phyloP scores from a whole-genome alignment of 306 rosid species.

The Fragaria nilgerrensis region DNA sequence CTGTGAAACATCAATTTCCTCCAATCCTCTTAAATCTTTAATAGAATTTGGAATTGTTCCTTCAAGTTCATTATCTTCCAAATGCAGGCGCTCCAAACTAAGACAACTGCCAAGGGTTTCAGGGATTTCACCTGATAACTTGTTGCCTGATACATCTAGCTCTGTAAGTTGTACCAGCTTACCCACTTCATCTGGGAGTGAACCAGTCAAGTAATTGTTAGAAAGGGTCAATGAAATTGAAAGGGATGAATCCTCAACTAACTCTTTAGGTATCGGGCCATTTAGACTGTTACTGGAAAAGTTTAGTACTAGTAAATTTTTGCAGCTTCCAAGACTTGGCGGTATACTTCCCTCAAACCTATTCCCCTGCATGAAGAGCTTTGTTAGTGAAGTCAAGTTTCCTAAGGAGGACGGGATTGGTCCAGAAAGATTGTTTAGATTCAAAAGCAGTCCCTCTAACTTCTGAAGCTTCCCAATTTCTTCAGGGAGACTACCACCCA shows the following conservation, averaged over 20 bases:
- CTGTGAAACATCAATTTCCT: constrained; percentile 22
- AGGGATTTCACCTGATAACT: constrained; percentile 33
- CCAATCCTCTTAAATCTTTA: constrained; percentile 12
- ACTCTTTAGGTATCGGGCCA: constrained; percentile 35
- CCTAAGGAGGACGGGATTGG: constrained; percentile 31
- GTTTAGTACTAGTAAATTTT: constrained; percentile 7
- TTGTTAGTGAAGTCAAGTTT: constrained; percentile 23
- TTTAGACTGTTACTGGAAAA: constrained; percentile 24
- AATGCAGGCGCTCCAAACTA: constrained; percentile 8
- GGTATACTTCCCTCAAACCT: too few relatives aligned
- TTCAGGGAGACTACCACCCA: constrained; percentile 28
- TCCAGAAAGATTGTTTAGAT: constrained; percentile 17
- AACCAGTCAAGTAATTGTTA: constrained; percentile 30
- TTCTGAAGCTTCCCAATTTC: constrained; percentile 28
- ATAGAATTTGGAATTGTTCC: constrained; percentile 29
- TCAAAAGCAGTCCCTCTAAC: neutral
- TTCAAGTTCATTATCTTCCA: constrained; percentile 33
- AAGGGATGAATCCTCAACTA: constrained; percentile 23
- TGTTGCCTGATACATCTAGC: constrained; percentile 32
- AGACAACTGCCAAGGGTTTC: constrained; percentile 19
- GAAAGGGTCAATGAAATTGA: constrained; percentile 23
- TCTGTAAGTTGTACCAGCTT: neutral
- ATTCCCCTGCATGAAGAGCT: constrained; percentile 20
- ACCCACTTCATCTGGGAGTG: constrained; percentile 35
- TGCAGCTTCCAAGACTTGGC: too few relatives aligned